A percentile compares a stretch with the other conserved stretches of the same genome.
These are phyloP conservation scores for Aspergillus avenaceus DNA, from an alignment of 495 filamentous ascomycete genomes.

Conservation along the genomic window DNA sequence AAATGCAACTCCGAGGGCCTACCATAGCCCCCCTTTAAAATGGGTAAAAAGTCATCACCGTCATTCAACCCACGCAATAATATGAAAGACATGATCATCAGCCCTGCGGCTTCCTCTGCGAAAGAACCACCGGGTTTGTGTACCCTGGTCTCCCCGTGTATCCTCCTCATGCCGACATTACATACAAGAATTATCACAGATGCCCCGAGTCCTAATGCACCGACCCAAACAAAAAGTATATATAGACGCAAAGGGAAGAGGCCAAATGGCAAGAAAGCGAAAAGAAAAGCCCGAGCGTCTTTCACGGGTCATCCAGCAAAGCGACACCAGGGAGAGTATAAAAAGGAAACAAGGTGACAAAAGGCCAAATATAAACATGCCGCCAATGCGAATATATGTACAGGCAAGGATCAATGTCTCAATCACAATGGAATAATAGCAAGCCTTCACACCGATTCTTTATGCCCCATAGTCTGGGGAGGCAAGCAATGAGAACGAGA, in stretches of 20 bases:
- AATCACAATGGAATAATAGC: background rate
- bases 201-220: constrained; percentile 12
- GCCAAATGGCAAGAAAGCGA: background rate
- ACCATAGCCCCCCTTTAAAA: background rate
- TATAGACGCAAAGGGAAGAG: constrained; percentile 11
- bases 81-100: constrained; percentile 3
- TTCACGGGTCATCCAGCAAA: constrained; percentile 5
- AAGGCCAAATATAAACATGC: constrained; percentile 15
- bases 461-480: constrained; percentile 15
- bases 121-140: background rate
- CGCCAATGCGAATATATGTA: constrained; percentile 29
- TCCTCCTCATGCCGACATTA: constrained; percentile 11
- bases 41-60: background rate
- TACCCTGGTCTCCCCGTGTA: background rate
- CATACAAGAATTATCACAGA: constrained; percentile 16
- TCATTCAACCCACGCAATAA: constrained; percentile 1
- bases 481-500: constrained; percentile 12
- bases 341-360: constrained; percentile 5
- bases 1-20: background rate
- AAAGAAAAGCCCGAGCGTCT: constrained; percentile 3
- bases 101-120: background rate
- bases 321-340: constrained; percentile 6
- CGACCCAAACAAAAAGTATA: constrained; percentile 14
- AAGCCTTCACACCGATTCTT: constrained; percentile 6
- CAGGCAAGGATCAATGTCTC: constrained; percentile 17